A percentile compares a stretch with the other conserved stretches of the same genome.
Evolutionary conservation across 805 yeast species (phyloP).

Genomic region (Yarrowia osloensis): DNA sequence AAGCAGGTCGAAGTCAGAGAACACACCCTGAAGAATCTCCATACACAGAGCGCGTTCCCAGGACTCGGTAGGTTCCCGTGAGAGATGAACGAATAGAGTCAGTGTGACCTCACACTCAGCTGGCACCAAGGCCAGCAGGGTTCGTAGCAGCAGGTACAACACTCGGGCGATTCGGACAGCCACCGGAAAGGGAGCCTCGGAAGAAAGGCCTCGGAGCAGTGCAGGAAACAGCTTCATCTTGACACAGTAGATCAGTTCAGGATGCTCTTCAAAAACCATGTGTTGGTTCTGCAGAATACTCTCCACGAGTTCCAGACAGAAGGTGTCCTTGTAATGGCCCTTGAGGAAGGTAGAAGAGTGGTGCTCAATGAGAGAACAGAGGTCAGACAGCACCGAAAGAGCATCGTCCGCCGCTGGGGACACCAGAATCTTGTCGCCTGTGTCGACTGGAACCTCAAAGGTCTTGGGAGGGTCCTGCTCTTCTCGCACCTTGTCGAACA

Average conservation of each 20-base stretch:
- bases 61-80: conserved; percentile 55
- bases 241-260: conserved; percentile 66
- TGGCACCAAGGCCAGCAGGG: conserved; percentile 62
- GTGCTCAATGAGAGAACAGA: conserved; percentile 66
- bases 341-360: conserved; percentile 51
- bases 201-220: conserved; percentile 64
- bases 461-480: conserved; percentile 40
- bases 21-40: conserved; percentile 67
- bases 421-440: conserved; percentile 49
- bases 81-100: conserved; percentile 69
- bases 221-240: conserved; percentile 75
- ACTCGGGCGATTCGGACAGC: conserved; percentile 76
- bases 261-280: conserved; percentile 55
- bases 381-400: conserved; percentile 65
- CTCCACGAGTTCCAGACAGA: conserved; percentile 83
- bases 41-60: conserved; percentile 79
- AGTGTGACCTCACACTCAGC: conserved; percentile 82
- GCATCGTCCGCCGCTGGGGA: conserved; percentile 67
- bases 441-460: conserved; percentile 49
- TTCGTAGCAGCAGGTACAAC: conserved; percentile 60
- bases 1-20: conserved; percentile 57
- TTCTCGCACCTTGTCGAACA: conserved; percentile 65
- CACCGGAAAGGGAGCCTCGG: conserved; percentile 62
- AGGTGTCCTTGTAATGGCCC: conserved; percentile 56
- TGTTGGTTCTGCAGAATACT: conserved; percentile 69